These are phyloP conservation scores for Leishmania turanica DNA, from an alignment of 208 protist genomes.

Conservation along the genomic window DNA sequence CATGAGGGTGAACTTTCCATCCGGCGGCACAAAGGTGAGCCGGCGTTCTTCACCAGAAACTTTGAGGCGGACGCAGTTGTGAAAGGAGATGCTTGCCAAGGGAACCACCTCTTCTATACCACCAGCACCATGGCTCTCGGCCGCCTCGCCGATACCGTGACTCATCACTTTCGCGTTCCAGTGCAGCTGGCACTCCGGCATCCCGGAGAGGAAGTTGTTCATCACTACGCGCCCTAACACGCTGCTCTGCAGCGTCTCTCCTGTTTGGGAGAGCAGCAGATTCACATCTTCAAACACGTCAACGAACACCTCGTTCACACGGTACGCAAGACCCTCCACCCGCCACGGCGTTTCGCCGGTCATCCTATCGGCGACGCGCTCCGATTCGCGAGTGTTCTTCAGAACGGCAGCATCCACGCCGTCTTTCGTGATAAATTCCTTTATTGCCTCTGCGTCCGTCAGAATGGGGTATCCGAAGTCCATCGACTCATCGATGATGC, in stretches of 20 bases:
- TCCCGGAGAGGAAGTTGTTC: constrained; percentile 97
- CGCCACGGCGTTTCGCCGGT: constrained; percentile 95
- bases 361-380: constrained; percentile 77
- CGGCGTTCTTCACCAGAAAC: constrained; percentile 84
- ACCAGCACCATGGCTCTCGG: constrained; percentile 3
- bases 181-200: constrained; percentile 98
- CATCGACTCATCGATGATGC: constrained; percentile 98
- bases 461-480: constrained; percentile 99
- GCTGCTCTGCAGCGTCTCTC: constrained; percentile 93
- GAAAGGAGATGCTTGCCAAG: constrained; percentile 97
- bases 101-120: constrained; percentile 41
- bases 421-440: constrained; percentile 88
- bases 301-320: constrained; percentile 98
- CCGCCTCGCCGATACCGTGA: constrained; percentile 9
- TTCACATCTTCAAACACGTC: constrained; percentile 98
- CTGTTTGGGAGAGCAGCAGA: constrained; percentile 93
- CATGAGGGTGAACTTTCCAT: constrained; percentile 98
- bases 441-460: constrained; percentile 89
- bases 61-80: constrained; percentile 97
- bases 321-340: constrained; percentile 93
- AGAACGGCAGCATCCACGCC: constrained; percentile 58
- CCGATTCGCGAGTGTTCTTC: constrained; percentile 46
- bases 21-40: constrained; percentile 92
- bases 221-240: constrained; percentile 95
- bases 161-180: constrained; percentile 84